Evolutionary conservation across 1,284 basidiomycete species (phyloP), one percentile per base, ranked within the genome.

Genomic region (Mrakiaceae sp.): DNA sequence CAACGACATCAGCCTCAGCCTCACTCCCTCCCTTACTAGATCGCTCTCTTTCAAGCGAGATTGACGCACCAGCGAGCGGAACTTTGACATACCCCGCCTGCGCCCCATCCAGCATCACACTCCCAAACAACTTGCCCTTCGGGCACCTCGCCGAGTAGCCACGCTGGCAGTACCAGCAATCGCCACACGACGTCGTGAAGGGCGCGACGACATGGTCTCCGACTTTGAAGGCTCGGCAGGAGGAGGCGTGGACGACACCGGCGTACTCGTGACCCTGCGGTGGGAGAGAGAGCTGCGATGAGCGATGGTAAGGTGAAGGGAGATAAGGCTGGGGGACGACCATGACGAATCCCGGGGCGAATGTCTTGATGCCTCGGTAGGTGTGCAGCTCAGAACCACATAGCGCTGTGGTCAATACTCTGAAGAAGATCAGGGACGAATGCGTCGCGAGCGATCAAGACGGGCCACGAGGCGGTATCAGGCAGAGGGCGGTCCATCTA

Each of bases 1-100:
- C 27, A 27, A 27, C 27, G 27, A 27, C 3, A 46, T 7, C 58
- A 42, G 16, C 47, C 42, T 47, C 6, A 58, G 44, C 46, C 8
- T 27, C 27, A 27, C 27, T 27, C n/a, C n/a, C 27, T 27, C 27
- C 27, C 27, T 27, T 27, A 27, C 27, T 27, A 27, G 27, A 27
- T 27, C 27, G 27, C 27, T 27, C 27, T 27, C 27, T 2, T 27
- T 27, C 27, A 27, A 27, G 27, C 27, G 27, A 27, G 27, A 27
- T 9, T 3, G 7, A 65, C 67, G 64, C 55, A 69, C 68, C 67
- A 12, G 74, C 76, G 27, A 74, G 60, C 5, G 89, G 89, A 11
- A 91, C 84, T 42, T 86, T 83, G 3, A 90, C 81, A 73, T 87
- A 95, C 75, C 93, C 90, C 0, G 90, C 90, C 78, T 95, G 92